Evolutionary conservation across 139 green algal species (phyloP).

Genomic region (Astrephomene gubernaculifera): DNA sequence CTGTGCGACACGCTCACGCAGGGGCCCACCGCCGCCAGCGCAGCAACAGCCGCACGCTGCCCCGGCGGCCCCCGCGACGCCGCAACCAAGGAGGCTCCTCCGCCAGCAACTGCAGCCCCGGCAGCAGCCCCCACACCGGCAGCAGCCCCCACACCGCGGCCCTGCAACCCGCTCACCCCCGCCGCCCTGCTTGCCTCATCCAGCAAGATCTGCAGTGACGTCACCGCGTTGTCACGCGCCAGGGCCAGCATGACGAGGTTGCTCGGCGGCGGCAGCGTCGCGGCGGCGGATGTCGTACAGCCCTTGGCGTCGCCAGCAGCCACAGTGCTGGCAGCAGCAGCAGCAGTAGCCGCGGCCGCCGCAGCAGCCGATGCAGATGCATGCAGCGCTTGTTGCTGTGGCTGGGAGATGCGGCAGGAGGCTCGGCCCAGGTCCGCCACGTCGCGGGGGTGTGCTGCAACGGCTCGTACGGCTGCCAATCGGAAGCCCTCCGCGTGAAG

Average conservation of each 20-base stretch:
- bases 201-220: slow-evolving; percentile 26
- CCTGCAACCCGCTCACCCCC: not conserved
- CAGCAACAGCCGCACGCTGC: not conserved
- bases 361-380: not conserved
- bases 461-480: slow-evolving; percentile 8
- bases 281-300: not conserved
- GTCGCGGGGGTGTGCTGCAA: not conserved
- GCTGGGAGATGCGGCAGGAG: slow-evolving; percentile 4
- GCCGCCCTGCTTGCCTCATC: slow-evolving; percentile 2
- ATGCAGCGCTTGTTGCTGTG: slow-evolving; percentile 17
- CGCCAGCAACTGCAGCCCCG: not conserved
- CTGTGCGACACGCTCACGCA: slow-evolving; percentile 28
- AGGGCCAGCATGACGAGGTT: slow-evolving; percentile 23
- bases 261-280: not conserved
- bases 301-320: not conserved
- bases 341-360: not conserved
- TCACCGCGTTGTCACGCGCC: slow-evolving; percentile 38
- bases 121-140: not conserved
- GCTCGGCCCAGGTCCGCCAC: slow-evolving; percentile 4
- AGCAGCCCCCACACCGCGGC: not conserved
- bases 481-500: slow-evolving; percentile 39
- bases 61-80: not conserved
- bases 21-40: slow-evolving; percentile 12
- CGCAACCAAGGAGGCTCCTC: too few species aligned
- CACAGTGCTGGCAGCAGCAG: not conserved